These are phyloP conservation scores for Aphanomyces invadans DNA, from an alignment of 352 stramenopile species.

Conservation along the genomic window DNA sequence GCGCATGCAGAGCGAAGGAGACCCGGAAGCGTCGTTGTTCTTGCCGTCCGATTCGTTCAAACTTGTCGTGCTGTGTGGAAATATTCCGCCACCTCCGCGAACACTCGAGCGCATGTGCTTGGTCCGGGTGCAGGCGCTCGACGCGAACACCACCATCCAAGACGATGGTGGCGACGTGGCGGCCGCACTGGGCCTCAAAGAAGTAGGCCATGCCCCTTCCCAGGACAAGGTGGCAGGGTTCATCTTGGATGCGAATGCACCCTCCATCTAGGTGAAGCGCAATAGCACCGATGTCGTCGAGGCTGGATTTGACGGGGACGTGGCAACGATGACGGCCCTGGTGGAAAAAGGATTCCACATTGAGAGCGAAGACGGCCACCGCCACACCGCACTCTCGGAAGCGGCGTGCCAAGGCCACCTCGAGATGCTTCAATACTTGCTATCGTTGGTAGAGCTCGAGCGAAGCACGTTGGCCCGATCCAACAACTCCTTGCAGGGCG, in stretches of 20 bases:
- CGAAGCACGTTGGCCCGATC: background rate
- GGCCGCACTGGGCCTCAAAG: slow-evolving; percentile 49
- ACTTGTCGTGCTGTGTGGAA: slow-evolving; percentile 62
- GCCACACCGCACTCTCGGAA: slow-evolving; percentile 81
- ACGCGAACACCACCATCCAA: slow-evolving; percentile 15
- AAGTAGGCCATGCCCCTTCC: slow-evolving; percentile 23
- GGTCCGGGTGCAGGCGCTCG: slow-evolving; percentile 36
- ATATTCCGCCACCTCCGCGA: slow-evolving; percentile 34
- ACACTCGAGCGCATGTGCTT: slow-evolving; percentile 63
- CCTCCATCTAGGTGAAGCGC: slow-evolving; percentile 36
- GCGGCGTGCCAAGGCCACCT: slow-evolving; percentile 77
- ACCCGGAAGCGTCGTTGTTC: slow-evolving; percentile 51
- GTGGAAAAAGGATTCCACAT: slow-evolving; percentile 85
- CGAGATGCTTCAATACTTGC: slow-evolving; percentile 52
- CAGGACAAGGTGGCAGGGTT: background rate
- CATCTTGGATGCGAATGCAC: background rate
- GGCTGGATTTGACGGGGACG: slow-evolving; percentile 81
- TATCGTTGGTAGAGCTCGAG: slow-evolving; percentile 34
- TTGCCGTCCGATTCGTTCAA: slow-evolving; percentile 81
- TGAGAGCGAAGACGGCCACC: slow-evolving; percentile 76
- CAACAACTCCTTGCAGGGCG: no score
- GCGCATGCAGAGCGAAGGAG: slow-evolving; percentile 33
- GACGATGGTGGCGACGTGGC: slow-evolving; percentile 34
- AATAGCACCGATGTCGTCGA: slow-evolving; percentile 83
- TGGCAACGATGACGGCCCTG: slow-evolving; percentile 53